Conservation (phyloP, 257 asterid genomes). For the Solanum phureja region DNA sequence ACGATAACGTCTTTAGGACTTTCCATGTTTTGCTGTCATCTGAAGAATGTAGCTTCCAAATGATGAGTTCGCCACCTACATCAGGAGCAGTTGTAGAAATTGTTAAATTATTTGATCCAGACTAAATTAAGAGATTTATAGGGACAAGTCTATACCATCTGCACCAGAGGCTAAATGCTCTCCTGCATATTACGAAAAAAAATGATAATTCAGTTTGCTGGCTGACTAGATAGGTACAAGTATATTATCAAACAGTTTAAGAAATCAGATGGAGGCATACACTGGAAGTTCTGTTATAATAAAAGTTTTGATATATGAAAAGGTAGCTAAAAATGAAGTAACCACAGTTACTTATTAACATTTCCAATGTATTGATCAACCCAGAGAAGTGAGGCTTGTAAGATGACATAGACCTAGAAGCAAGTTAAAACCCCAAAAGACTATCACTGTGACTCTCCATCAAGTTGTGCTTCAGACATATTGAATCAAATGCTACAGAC, state of each 20-base stretch:
- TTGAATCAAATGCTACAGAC: neutral
- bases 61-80: constrained; percentile 80
- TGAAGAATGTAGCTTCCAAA: constrained; percentile 63
- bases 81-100: neutral
- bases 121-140: neutral
- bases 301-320: neutral
- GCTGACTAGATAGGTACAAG: neutral
- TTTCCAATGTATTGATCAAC: neutral
- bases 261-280: neutral
- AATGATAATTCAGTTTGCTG: neutral
- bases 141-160: constrained; percentile 53
- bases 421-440: neutral
- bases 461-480: neutral
- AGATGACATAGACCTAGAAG: neutral
- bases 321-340: neutral
- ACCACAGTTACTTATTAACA: neutral
- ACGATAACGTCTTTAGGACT: constrained; percentile 68
- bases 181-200: constrained; percentile 44
- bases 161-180: constrained; percentile 95
- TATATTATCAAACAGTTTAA: neutral
- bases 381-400: neutral
- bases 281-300: neutral
- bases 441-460: neutral
- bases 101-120: neutral
- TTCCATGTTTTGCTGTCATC: constrained; percentile 86